Base-by-base conservation (phyloP, 2,329 filamentous ascomycete genomes). In the Fusarium nematophilum region DNA sequence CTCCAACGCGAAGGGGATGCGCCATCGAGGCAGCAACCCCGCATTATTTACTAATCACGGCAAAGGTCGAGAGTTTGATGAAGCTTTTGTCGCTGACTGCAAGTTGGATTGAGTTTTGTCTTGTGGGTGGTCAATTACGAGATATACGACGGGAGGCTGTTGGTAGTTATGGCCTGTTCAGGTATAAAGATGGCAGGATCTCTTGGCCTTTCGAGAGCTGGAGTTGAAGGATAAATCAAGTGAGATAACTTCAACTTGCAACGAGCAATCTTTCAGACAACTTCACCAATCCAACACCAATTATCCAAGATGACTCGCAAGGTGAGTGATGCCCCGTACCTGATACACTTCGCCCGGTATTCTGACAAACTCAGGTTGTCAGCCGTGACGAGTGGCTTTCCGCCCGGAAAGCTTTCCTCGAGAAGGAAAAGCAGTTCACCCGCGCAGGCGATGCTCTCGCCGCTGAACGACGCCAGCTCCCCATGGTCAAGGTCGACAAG, bases 401-500 rank as follows among this genome's bases (percentile, higher is more conserved):
- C 11, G 70, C 73, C 27, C 70, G 72, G 37, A 76, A 72, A 36
- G 66, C 65, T 3, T 67, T 77, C 15, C 68, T 77, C 6, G 53
- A 60, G 13, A 75, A 75, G 44, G 73, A 77, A 51, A 77, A 76
- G 46, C 68, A 71, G 14, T 65, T 70, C 21, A 72, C 69, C 3
- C 65, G 59, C 30, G 70, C 70, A 33, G 54, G 53, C 39, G 70
- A 74, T 15, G 63, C 57, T 14, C 66, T 78, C 43, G 65, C 68
- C 5, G 59, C 67, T 1, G 46, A 72, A 26, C 73, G 73, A 15
- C 73, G 71, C 9, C 56, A 73, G 6, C 75, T 81, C 4, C 76
- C 77, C 18, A 74, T 79, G 67, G 75, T 78, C 42, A 73, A 73
- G 26, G 56, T 80, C 15, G 66, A 70, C 25, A 75, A 76, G 40